These are phyloP conservation scores for Sporothrix dimorphospora DNA, from an alignment of 2,329 filamentous ascomycete species.

Conservation along the genomic window DNA sequence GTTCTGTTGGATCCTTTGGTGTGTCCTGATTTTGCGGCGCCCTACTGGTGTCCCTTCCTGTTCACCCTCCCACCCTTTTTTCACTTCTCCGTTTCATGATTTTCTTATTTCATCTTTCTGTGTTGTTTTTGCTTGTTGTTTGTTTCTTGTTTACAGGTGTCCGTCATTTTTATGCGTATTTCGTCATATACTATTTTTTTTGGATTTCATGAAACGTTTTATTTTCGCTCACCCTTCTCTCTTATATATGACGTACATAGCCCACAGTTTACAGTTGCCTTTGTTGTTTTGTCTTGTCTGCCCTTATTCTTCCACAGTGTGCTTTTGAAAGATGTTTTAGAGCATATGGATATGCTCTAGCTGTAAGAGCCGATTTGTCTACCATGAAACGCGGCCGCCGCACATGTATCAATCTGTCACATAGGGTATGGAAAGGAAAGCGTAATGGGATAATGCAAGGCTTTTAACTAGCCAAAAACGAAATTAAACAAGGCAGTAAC, in stretches of 20 bases:
- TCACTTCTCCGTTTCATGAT: conserved; percentile 12
- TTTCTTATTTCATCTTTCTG: conserved; percentile 8
- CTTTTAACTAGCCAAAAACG: no score
- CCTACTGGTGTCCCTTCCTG: not conserved
- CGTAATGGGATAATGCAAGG: not conserved
- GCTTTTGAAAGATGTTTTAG: no score
- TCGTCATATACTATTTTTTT: conserved; percentile 32
- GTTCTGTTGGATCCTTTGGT: not conserved
- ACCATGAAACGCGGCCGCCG: no score
- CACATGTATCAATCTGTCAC: not conserved
- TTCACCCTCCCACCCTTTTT: not conserved
- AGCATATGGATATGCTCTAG: no score
- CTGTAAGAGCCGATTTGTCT: no score
- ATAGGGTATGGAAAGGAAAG: not conserved
- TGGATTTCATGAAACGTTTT: conserved; percentile 32
- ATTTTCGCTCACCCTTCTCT: not conserved
- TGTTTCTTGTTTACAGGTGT: conserved; percentile 29
- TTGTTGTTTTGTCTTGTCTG: not conserved
- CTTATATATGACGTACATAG: conserved; percentile 22
- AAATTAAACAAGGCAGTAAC: not conserved
- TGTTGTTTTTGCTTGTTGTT: conserved; percentile 11
- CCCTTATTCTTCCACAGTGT: no score
- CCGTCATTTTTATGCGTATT: conserved; percentile 29
- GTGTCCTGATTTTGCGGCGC: not conserved
- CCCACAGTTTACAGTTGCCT: not conserved